phyloP scores from a whole-genome alignment of 2,329 filamentous ascomycete species.

The Amauroascus verrucosus region DNA sequence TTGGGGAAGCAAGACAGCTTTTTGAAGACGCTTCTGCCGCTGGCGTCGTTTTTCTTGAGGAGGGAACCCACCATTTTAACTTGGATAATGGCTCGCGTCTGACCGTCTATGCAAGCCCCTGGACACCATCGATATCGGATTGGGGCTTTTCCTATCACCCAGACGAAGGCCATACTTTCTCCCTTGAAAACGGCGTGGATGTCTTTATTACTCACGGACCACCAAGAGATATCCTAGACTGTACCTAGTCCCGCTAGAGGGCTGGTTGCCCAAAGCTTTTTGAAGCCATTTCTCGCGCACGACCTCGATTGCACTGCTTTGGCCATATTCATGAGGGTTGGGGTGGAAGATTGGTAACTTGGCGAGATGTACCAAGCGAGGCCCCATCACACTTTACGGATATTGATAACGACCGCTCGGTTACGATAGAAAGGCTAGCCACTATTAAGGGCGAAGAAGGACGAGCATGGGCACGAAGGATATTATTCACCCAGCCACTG shows the following conservation, averaged over 20 bases:
- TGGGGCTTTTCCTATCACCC: slow-evolving; percentile 45
- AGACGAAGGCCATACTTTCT: slow-evolving; percentile 30
- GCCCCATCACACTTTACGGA: slow-evolving; percentile 38
- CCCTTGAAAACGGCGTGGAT: slow-evolving; percentile 30
- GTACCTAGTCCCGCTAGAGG: slow-evolving; percentile 23
- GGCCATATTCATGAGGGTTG: slow-evolving; percentile 43
- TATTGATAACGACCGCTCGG: slow-evolving; percentile 33
- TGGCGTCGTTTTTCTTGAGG: slow-evolving; percentile 42
- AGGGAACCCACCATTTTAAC: slow-evolving; percentile 41
- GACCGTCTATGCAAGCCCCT: slow-evolving; percentile 45
- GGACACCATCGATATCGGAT: slow-evolving; percentile 39
- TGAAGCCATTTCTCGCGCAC: slow-evolving; percentile 22
- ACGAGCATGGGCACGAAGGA: slow-evolving; percentile 9
- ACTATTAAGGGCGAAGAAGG: background rate
- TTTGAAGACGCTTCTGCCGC: too few species aligned
- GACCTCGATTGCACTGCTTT: slow-evolving; percentile 33
- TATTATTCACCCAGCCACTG: slow-evolving; percentile 36
- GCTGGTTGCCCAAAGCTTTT: slow-evolving; percentile 29
- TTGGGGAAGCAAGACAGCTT: slow-evolving; percentile 32
- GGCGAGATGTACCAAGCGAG: slow-evolving; percentile 33
- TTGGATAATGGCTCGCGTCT: slow-evolving; percentile 43
- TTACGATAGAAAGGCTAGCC: background rate
- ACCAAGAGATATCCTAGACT: slow-evolving; percentile 44
- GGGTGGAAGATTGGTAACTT: slow-evolving; percentile 46
- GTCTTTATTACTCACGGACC: slow-evolving; percentile 49